Base-by-base conservation (phyloP, 2,329 filamentous ascomycete species). In the Alternaria arbusti region DNA sequence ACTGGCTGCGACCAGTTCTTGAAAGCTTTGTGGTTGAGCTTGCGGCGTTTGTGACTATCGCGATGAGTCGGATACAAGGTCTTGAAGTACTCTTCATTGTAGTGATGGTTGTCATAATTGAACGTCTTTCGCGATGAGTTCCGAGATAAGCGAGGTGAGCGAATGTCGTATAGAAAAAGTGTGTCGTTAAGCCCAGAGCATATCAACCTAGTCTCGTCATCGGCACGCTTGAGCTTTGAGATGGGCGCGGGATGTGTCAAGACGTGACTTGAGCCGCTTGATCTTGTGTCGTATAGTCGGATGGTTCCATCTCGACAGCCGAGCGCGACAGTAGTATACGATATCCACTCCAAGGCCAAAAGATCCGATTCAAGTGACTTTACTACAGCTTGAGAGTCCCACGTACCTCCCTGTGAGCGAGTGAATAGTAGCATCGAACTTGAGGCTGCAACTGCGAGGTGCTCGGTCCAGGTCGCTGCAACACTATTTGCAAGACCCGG, bases 231-330 rank as follows among this genome's bases (percentile, higher is more conserved):
- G 50, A 78, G 55, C 6, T 65, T 59, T 9, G 65, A 65, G 17
- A 78, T 63, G 0, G 77, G 68, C 8, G 62, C 63, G 0, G 74
- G 69, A 47, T 79, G 76, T 3, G 61, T 70, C 32, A 79, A 65
- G 28, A 76, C 66, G 26, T 72, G 69, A 9, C 67, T 67, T 1
- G 66, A 68, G 7, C 73, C 71, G 0, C 61, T 64, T 12, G 74
- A 70, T 43, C 79, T 74, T 1, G 65, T 65, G 59, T 81, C 78
- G 60, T 78, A 74, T 32, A 80, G 66, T 17, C 68, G 64, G 5
- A 83, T 75, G 4, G 63, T 72, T 10, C 74, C 75, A 30, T 79
- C 69, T 5, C 80, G 73, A 15, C 70, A 69, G 8, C 80, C 80
- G 3, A 76, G 59, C 2, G 72, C 72, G 20, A 82, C 43, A 7